Base-by-base conservation (phyloP, 2,329 filamentous ascomycete genomes). In the Epichloe gansuensis region DNA sequence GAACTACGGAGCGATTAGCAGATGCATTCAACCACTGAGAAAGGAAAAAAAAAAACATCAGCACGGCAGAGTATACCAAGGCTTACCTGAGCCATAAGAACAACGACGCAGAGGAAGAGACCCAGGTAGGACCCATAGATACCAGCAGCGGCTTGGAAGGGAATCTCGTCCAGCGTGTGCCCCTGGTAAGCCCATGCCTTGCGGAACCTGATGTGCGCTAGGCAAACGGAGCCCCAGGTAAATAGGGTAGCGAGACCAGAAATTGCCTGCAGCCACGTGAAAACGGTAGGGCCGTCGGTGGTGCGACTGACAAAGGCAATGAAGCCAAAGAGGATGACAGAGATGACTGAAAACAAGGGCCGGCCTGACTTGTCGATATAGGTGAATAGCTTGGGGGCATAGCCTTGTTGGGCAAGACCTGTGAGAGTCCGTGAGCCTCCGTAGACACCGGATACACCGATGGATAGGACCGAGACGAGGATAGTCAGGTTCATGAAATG, bases 201-300 rank as follows among this genome's bases (percentile, higher is more conserved):
- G 46, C 81, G 79, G 74, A 83, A 85, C 47, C 81, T 80, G 62
- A 85, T 82, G 62, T 85, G 81, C 3, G 78, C 75, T 17, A 81
- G 62, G 64, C 79, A 83, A 59, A 85, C 80, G 52, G 76, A 80
- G 43, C 75, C 80, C 81, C 81, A 85, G 41, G 80, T 79, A 65
- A 83, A 83, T 55, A 85, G 74, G 46, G 77, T 75, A 11, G 76
- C 75, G 11, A 84, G 73, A 57, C 78, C 80, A 2, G 80, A 82
- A n/a, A 84, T 69, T 17, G 81, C 76, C 25, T 79, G 72, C 12
- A 85, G 75, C 81, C 81, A 85, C 61, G 76, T 72, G 57, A 85
- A 82, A 38, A 83, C 75, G 2, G 67, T 66, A 23, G 66, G 63
- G 49, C 77, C 77, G 3, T 67, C 63, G 3, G 71, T 63, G 5